A percentile compares a stretch with the other conserved stretches of the same genome.
Conservation (phyloP, 228 moss, liverwort and hornwort species). For the Sphagnum magellanicum region DNA sequence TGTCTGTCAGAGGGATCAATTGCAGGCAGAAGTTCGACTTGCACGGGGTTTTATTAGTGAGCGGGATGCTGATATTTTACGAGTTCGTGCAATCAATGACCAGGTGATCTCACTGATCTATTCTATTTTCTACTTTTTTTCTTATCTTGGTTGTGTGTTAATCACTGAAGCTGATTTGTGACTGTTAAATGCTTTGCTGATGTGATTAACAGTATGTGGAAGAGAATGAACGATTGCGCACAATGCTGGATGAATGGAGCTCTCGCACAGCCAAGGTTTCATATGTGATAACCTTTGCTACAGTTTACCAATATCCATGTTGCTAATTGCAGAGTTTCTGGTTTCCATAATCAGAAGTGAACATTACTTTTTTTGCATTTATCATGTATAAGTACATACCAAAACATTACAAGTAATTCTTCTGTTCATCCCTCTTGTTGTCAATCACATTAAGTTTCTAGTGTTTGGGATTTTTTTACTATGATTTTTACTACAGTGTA, state of each 20-base stretch:
- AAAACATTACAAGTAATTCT: not conserved
- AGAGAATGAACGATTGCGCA: conserved; percentile 80
- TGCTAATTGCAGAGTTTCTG: not conserved
- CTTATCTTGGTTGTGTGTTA: not conserved
- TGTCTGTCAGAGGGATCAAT: conserved; percentile 69
- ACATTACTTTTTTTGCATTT: not conserved
- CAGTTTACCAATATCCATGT: no score
- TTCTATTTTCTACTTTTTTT: not conserved
- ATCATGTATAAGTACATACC: no score
- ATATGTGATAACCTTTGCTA: not conserved
- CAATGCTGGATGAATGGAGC: conserved; percentile 98
- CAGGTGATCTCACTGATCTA: conserved; percentile 36
- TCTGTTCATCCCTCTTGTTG: not conserved
- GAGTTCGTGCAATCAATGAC: conserved; percentile 64
- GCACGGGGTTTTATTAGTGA: conserved; percentile 75
- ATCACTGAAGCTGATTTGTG: not conserved
- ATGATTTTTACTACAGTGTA: no score
- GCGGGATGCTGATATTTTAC: conserved; percentile 75
- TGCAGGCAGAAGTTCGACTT: conserved; percentile 72
- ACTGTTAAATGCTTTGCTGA: not conserved
- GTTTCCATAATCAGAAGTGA: not conserved
- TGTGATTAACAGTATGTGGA: conserved; percentile 60
- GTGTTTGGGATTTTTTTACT: no score
- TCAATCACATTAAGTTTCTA: no score
- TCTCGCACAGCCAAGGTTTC: conserved; percentile 75